Evolutionary conservation across 331 rosid species (phyloP).

Genomic region (Dryas integrifolia): DNA sequence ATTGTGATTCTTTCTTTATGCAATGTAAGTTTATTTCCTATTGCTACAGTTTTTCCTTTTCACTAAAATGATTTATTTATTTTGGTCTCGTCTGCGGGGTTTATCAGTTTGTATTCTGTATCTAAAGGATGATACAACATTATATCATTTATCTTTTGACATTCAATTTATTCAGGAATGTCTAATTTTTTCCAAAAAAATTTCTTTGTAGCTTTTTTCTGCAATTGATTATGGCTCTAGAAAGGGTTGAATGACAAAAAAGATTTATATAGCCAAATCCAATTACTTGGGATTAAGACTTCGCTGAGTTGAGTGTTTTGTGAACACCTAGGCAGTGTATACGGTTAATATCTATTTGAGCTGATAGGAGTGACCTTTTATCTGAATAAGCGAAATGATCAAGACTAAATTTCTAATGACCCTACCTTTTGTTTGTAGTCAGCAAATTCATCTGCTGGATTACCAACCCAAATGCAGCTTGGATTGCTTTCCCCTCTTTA

Average conservation of each 20-base stretch:
- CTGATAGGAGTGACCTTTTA: neutral
- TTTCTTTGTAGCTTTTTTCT: neutral
- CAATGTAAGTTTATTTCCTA: neutral
- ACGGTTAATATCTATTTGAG: neutral
- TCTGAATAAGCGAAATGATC: neutral
- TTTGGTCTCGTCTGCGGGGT: neutral
- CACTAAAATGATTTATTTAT: neutral
- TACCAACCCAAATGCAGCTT: slow-evolving; percentile 69
- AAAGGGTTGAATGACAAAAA: neutral
- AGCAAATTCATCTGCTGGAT: slow-evolving; percentile 61
- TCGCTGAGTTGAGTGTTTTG: neutral
- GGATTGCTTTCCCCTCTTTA: slow-evolving; percentile 78
- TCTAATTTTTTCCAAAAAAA: neutral
- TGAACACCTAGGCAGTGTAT: neutral
- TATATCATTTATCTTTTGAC: neutral
- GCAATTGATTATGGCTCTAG: neutral
- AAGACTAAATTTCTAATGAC: slow-evolving; percentile 18
- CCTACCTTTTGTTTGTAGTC: slow-evolving; percentile 47
- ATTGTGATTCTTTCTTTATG: neutral
- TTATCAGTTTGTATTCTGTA: neutral
- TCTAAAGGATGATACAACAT: neutral
- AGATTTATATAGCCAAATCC: neutral
- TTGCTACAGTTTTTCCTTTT: neutral
- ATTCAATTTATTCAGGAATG: neutral
- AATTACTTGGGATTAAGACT: neutral